These are phyloP conservation scores for Dovyalis caffra DNA, from an alignment of 345 rosid genomes.

Conservation along the genomic window DNA sequence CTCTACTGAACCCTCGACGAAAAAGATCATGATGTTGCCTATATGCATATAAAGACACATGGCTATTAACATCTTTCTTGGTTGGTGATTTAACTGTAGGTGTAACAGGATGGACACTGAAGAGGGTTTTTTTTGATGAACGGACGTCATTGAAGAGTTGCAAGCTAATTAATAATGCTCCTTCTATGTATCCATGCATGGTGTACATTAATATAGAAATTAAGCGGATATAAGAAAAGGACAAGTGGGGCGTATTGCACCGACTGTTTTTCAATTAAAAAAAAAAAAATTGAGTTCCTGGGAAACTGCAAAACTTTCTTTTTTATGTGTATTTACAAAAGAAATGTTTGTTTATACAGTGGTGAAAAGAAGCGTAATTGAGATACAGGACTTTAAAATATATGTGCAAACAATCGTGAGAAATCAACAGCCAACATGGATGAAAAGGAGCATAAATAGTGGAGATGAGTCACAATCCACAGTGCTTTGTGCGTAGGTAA, in stretches of 20 bases:
- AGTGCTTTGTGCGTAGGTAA: no score
- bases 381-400: no score
- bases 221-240: not conserved
- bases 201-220: not conserved
- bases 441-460: no score
- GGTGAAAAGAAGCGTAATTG: no score
- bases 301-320: not conserved
- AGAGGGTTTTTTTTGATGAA: no score
- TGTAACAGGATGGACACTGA: not conserved
- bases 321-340: not conserved
- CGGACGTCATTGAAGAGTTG: not conserved
- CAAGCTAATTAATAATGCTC: not conserved
- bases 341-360: no score
- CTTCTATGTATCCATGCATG: not conserved
- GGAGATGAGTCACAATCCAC: no score
- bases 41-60: not conserved
- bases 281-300: no score
- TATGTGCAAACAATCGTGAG: no score
- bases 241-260: not conserved
- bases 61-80: not conserved
- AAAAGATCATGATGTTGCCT: not conserved
- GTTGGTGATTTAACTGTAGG: slow-evolving; percentile 25
- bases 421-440: no score
- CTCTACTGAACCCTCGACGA: not conserved
- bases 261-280: not conserved